Evolutionary conservation across 1,284 basidiomycete species (phyloP).

Genomic region (Ustilago lituana): DNA sequence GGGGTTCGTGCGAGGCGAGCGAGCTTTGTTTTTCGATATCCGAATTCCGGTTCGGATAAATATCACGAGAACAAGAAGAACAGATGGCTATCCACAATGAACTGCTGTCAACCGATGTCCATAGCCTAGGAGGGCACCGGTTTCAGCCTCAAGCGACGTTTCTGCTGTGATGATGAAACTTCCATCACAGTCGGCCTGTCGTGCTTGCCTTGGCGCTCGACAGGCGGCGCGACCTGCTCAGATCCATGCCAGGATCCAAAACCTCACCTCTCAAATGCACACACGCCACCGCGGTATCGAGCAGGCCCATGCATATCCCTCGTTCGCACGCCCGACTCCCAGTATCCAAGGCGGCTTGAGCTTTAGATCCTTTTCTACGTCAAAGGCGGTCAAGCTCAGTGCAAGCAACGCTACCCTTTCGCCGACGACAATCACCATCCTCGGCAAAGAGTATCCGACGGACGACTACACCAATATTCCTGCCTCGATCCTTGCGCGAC

Average conservation of each 20-base stretch:
- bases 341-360: not conserved
- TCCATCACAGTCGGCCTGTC: conserved; percentile 27
- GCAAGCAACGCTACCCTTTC: not conserved
- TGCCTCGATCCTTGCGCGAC: conserved; percentile 81
- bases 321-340: not conserved
- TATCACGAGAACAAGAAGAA: no score
- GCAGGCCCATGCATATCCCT: not conserved
- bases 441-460: conserved; percentile 71
- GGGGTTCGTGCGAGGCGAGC: conserved; percentile 5
- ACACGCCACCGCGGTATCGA: not conserved
- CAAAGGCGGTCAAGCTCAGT: not conserved
- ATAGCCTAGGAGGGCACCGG: no score
- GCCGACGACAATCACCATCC: conserved; percentile 30
- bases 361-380: conserved; percentile 15
- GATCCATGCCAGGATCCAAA: conserved; percentile 30
- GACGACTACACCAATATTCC: conserved; percentile 88
- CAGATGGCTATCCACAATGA: no score
- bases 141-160: no score
- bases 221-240: conserved; percentile 29
- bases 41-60: conserved; percentile 27
- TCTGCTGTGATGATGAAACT: conserved; percentile 31
- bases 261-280: conserved; percentile 18
- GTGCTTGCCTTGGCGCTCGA: conserved; percentile 24
- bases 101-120: no score
- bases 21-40: conserved; percentile 1